Evolutionary conservation across 805 yeast species (phyloP).

Genomic region (Saccharomycopsis capsularis): DNA sequence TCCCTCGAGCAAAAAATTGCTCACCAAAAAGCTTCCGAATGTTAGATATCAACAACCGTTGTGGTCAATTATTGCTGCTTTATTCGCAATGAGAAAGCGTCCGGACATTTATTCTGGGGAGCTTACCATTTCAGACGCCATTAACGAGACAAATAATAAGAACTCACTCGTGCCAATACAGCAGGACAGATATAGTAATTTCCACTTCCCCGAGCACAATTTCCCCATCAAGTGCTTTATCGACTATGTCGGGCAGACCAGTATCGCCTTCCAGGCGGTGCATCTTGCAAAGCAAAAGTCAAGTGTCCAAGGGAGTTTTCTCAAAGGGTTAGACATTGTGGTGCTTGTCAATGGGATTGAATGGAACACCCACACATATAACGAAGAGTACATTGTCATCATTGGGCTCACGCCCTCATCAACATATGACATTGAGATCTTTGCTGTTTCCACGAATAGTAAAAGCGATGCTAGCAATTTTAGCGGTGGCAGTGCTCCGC

Average conservation of each 20-base stretch:
- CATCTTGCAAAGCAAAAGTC: slow-evolving; percentile 26
- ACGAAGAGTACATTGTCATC: slow-evolving; percentile 48
- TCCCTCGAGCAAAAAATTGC: slow-evolving; percentile 14
- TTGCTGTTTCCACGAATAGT: slow-evolving; percentile 29
- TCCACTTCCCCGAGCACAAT: slow-evolving; percentile 25
- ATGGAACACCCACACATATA: slow-evolving; percentile 37
- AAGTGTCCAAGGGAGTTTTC: slow-evolving; percentile 17
- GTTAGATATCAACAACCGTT: slow-evolving; percentile 35
- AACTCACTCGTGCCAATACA: slow-evolving; percentile 19
- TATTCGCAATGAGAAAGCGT: slow-evolving; percentile 41
- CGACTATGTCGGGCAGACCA: slow-evolving; percentile 45
- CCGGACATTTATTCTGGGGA: slow-evolving; percentile 41
- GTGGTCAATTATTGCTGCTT: slow-evolving; percentile 47
- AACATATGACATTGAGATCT: slow-evolving; percentile 52
- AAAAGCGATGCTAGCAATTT: no score
- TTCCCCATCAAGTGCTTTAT: slow-evolving; percentile 33
- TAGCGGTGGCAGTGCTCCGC: slow-evolving; percentile 17
- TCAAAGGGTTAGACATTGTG: slow-evolving; percentile 28
- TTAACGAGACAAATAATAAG: slow-evolving; percentile 11
- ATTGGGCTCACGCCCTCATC: slow-evolving; percentile 60
- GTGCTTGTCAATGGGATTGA: slow-evolving; percentile 57
- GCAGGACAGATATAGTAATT: slow-evolving; percentile 19
- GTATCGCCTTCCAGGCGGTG: slow-evolving; percentile 44
- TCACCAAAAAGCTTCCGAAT: slow-evolving; percentile 27
- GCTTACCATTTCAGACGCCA: slow-evolving; percentile 18